Evolutionary conservation across 306 rosid genomes (phyloP).

Genomic region (Vicia sativa): DNA sequence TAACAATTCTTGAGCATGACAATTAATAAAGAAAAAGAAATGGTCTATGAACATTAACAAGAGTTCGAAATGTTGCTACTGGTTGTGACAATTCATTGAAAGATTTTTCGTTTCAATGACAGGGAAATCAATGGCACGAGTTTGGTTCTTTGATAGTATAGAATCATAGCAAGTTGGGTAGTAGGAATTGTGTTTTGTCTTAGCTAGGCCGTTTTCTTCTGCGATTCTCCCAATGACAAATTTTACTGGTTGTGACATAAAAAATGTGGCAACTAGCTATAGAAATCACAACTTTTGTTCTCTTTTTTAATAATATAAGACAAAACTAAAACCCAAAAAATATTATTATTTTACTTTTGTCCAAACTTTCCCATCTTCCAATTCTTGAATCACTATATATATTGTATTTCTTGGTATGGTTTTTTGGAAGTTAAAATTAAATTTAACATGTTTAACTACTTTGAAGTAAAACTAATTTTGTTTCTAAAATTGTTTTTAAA

Average conservation of each 20-base stretch:
- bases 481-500: too few relatives aligned
- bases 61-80: conserved; percentile 35
- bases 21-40: conserved; percentile 26
- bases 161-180: conserved; percentile 40
- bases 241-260: conserved; percentile 17
- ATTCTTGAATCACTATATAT: neutral
- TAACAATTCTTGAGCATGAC: conserved; percentile 37
- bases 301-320: conserved; percentile 21
- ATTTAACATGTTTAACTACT: too few relatives aligned
- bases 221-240: conserved; percentile 21
- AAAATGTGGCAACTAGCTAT: conserved; percentile 31
- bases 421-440: too few relatives aligned
- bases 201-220: conserved; percentile 34
- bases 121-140: conserved; percentile 21
- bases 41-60: conserved; percentile 20
- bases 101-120: conserved; percentile 3
- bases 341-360: conserved; percentile 22
- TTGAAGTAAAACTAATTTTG: too few relatives aligned
- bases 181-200: conserved; percentile 37
- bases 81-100: conserved; percentile 30
- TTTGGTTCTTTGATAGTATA: conserved; percentile 8
- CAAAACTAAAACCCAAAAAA: conserved; percentile 34
- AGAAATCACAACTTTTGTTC: conserved; percentile 15
- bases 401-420: too few relatives aligned
- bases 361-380: conserved; percentile 30